Evolutionary conservation across 305 asterid genomes (phyloP).

Genomic region (Caryopteris hybrid): DNA sequence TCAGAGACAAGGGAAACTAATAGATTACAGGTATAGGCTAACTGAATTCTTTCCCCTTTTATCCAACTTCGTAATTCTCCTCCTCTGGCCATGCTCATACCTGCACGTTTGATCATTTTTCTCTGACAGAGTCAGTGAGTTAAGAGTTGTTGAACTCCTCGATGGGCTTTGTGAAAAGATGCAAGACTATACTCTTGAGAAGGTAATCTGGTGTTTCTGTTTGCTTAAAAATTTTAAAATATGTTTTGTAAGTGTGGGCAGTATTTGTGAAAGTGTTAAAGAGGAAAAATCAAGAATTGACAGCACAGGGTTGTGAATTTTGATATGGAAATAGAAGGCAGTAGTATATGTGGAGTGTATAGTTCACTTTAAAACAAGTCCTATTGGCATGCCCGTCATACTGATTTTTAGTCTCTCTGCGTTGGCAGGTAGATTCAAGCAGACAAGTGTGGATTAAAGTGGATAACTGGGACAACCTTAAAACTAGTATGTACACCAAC

Average conservation of each 20-base stretch:
- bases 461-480: slow-evolving; percentile 59
- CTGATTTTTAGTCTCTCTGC: slow-evolving; percentile 24
- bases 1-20: slow-evolving; percentile 95
- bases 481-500: slow-evolving; percentile 45
- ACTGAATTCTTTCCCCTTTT: neutral
- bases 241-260: neutral
- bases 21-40: slow-evolving; percentile 73
- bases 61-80: neutral
- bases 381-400: neutral
- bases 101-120: slow-evolving; percentile 18
- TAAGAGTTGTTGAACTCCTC: slow-evolving; percentile 84
- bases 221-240: neutral
- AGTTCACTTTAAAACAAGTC: neutral
- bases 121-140: slow-evolving; percentile 69
- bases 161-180: slow-evolving; percentile 95
- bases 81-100: slow-evolving; percentile 17
- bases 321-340: neutral
- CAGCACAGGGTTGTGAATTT: neutral
- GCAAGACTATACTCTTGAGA: slow-evolving; percentile 95
- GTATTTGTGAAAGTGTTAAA: neutral
- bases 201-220: slow-evolving; percentile 42
- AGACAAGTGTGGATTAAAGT: slow-evolving; percentile 72
- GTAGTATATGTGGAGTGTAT: neutral
- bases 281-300: neutral
- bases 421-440: slow-evolving; percentile 63